These are phyloP conservation scores for Zasmidium angulare DNA, from an alignment of 2,329 filamentous ascomycete genomes.

Conservation along the genomic window DNA sequence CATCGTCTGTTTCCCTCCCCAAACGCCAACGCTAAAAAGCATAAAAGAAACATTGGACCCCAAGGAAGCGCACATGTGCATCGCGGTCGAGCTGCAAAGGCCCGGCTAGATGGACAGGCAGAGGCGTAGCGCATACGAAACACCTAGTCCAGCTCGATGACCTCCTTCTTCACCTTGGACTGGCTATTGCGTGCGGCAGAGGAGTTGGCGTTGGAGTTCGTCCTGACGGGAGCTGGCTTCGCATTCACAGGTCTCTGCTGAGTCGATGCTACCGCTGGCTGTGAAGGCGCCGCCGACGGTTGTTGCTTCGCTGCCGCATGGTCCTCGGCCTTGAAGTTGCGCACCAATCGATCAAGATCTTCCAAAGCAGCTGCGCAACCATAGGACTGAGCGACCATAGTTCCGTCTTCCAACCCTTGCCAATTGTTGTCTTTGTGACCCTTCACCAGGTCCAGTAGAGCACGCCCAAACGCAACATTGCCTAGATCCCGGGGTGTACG, in stretches of 20 bases:
- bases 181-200: conserved; percentile 1
- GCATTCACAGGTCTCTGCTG: conserved; percentile 11
- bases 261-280: background rate
- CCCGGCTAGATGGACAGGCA: background rate
- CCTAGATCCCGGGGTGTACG: background rate
- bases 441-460: conserved; percentile 4
- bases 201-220: background rate
- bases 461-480: background rate
- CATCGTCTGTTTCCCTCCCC: background rate
- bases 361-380: conserved; percentile 25
- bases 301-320: conserved; percentile 8
- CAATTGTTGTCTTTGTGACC: conserved; percentile 35
- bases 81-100: background rate
- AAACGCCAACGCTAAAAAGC: conserved; percentile 6
- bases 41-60: background rate
- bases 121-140: background rate
- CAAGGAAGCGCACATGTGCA: background rate
- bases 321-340: conserved; percentile 24
- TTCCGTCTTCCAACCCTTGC: conserved; percentile 39
- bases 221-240: background rate
- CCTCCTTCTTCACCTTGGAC: conserved; percentile 22
- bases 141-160: conserved; percentile 32
- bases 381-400: conserved; percentile 31
- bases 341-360: conserved; percentile 40
- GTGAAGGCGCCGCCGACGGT: background rate